These are phyloP conservation scores for Juncus inflexus DNA, from an alignment of 176 grass and related monocot species.

Conservation along the genomic window DNA sequence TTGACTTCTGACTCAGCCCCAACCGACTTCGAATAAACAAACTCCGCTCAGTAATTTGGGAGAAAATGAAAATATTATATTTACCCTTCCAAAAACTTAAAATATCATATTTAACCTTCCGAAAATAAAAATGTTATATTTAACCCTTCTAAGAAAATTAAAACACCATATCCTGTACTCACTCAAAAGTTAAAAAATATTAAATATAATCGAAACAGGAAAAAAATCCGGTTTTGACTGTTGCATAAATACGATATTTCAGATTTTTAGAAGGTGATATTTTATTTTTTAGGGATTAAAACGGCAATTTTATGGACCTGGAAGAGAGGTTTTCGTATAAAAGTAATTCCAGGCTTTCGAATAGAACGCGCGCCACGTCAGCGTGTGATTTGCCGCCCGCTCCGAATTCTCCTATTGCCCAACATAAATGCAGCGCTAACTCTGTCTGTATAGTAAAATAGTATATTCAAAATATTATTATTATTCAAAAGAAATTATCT, in stretches of 20 bases:
- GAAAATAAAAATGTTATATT: background rate
- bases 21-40: slow-evolving; percentile 43
- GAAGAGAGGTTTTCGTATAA: slow-evolving; percentile 88
- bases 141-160: too few relatives aligned
- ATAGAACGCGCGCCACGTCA: slow-evolving; percentile 84
- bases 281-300: background rate
- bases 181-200: background rate
- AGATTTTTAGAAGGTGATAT: too few relatives aligned
- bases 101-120: too few relatives aligned
- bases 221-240: too few relatives aligned
- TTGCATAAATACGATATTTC: too few relatives aligned
- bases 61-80: too few relatives aligned
- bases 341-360: slow-evolving; percentile 87
- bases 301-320: slow-evolving; percentile 43
- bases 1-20: slow-evolving; percentile 62
- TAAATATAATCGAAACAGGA: background rate
- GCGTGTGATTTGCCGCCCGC: slow-evolving; percentile 66
- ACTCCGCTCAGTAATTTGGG: too few relatives aligned
- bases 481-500: background rate
- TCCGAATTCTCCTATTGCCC: slow-evolving; percentile 91
- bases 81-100: too few relatives aligned
- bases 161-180: too few relatives aligned
- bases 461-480: background rate
- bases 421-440: slow-evolving; percentile 87
- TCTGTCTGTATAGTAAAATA: slow-evolving; percentile 54